Percentiles rank a stretch among this genome's conserved stretches.
Evolutionary conservation across 768 basidiomycete species (phyloP).

Genomic region (Mycena sanguinolenta): DNA sequence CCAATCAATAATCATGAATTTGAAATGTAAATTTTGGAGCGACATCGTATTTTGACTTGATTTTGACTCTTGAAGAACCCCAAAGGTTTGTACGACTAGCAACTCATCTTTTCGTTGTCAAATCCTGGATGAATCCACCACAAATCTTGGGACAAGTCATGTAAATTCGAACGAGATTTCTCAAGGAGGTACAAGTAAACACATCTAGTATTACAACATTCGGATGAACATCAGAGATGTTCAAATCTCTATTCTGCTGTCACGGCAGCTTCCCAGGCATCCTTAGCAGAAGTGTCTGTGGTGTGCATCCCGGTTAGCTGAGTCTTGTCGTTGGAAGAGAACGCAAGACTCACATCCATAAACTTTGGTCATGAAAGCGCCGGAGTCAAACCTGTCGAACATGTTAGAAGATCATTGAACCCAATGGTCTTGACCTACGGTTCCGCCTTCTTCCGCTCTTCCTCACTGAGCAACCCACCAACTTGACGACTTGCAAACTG

Average conservation of each 20-base stretch:
- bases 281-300: constrained; percentile 15
- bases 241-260: background rate
- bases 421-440: constrained; percentile 15
- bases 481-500: constrained; percentile 34
- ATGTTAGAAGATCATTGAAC: background rate
- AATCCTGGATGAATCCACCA: too few species aligned
- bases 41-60: too few species aligned
- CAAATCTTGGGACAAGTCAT: too few species aligned
- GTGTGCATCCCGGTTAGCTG: background rate
- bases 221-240: background rate
- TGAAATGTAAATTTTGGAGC: too few species aligned
- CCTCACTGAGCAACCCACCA: constrained; percentile 23
- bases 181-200: too few species aligned
- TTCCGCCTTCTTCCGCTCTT: constrained; percentile 21
- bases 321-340: background rate
- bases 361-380: constrained; percentile 22
- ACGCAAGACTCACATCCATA: constrained; percentile 24
- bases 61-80: too few species aligned
- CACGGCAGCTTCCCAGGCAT: constrained; percentile 9
- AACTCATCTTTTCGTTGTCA: too few species aligned
- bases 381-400: constrained; percentile 13
- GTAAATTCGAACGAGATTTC: too few species aligned
- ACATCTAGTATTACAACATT: background rate
- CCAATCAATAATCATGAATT: too few species aligned
- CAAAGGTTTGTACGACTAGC: too few species aligned